These are phyloP conservation scores for Ogataea parapolymorpha DNA, from an alignment of 805 yeast species.

Conservation along the genomic window DNA sequence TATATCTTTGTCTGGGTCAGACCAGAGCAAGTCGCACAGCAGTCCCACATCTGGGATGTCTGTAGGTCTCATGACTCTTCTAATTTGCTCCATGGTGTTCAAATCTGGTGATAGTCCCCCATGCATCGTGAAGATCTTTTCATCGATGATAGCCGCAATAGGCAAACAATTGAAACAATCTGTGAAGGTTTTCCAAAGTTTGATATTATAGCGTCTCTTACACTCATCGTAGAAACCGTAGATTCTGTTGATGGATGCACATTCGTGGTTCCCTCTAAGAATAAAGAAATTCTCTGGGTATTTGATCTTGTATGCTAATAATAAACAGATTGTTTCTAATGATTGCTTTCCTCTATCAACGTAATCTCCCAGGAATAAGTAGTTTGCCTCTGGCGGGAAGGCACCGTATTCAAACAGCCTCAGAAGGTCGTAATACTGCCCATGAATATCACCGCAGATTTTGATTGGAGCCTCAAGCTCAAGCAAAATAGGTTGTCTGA, in stretches of 20 bases:
- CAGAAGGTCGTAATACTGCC: constrained; percentile 93
- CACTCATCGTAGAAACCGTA: constrained; percentile 99
- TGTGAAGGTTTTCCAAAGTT: constrained; percentile 97
- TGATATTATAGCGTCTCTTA: constrained; percentile 95
- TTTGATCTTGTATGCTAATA: constrained; percentile 94
- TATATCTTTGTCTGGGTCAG: constrained; percentile 97
- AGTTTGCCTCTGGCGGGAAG: constrained; percentile 98
- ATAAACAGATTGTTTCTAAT: constrained; percentile 88
- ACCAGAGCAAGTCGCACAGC: constrained; percentile 94
- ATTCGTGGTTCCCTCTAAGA: constrained; percentile 96
- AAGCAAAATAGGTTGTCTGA: constrained; percentile 92
- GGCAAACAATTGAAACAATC: constrained; percentile 98
- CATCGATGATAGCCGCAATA: constrained; percentile 97
- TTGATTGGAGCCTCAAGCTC: constrained; percentile 98
- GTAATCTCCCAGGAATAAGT: constrained; percentile 92
- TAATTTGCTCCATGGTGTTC: constrained; percentile 96
- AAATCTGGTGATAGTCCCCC: constrained; percentile 98
- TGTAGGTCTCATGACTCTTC: constrained; percentile 98
- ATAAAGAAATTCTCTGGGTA: constrained; percentile 97
- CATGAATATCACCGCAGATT: constrained; percentile 97
- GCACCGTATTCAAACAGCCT: constrained; percentile 98
- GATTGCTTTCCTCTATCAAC: constrained; percentile 99
- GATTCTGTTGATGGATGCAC: constrained; percentile 96
- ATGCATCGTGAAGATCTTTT: constrained; percentile 97
- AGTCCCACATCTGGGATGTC: constrained; percentile 98